Conservation (phyloP, 1,284 basidiomycete genomes). For the Fomitopsis pinicola region DNA sequence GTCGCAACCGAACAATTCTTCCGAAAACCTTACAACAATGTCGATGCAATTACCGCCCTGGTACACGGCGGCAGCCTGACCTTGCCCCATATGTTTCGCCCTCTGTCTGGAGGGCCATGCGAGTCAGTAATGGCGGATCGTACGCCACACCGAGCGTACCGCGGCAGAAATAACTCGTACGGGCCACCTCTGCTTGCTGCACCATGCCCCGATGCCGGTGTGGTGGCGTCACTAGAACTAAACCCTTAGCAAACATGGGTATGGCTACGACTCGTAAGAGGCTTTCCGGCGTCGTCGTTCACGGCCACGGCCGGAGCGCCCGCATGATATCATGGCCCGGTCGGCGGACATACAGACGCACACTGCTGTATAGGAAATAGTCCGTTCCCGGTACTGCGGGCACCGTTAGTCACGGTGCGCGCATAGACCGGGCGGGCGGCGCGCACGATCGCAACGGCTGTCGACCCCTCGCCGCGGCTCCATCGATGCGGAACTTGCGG, state of each 20-base stretch:
- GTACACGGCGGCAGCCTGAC: no score
- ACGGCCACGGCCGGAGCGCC: not conserved
- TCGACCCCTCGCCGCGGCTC: not conserved
- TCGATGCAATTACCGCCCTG: no score
- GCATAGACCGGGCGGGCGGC: not conserved
- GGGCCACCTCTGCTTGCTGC: no score
- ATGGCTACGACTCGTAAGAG: not conserved
- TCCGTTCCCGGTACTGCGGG: not conserved
- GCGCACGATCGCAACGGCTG: not conserved
- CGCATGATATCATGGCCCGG: not conserved
- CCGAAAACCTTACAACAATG: not conserved
- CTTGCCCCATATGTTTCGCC: no score
- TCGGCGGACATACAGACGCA: not conserved
- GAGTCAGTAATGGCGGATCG: no score
- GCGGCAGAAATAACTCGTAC: not conserved
- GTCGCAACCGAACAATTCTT: not conserved
- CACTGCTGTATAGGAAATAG: not conserved
- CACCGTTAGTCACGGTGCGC: not conserved
- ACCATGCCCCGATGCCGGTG: not conserved
- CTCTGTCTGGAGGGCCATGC: no score
- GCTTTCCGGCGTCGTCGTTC: not conserved
- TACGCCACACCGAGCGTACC: not conserved
- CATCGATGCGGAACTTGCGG: not conserved
- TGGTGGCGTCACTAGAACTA: not conserved
- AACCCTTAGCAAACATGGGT: not conserved